Evolutionary conservation across 2,329 filamentous ascomycete species (phyloP), one percentile per base, ranked within the genome.

Genomic region (Ophiostoma angusticollis): DNA sequence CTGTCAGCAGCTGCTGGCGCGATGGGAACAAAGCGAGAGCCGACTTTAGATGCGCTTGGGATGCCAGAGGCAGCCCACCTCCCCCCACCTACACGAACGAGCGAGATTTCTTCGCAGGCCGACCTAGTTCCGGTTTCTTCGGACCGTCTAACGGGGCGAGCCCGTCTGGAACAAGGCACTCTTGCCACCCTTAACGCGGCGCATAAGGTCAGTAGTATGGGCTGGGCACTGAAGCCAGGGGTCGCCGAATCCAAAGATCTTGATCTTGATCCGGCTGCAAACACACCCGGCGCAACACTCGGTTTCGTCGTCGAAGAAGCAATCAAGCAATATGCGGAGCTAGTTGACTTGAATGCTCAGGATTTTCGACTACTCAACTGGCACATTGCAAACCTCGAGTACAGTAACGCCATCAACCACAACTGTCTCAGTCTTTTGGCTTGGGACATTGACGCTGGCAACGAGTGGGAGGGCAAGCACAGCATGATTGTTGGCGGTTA

Each of bases 361-460:
- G 91, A 98, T 52, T 79, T 93, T 58, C 76, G 91, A 32, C 67
- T 98, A 13, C 71, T 96, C 52, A 98, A 95, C 54, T 98, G 91
- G 91, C 93, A 98, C 58, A 82, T 95, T 57, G 93, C 93, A 47
- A 98, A 98, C 54, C 70, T 98, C 12, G 91, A 98, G 58, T 98
- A 98, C 55, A 93, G 89, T 46, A 98, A 96, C 57, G 91, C 91
- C 2, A 84, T 79, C 2, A 93, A 86, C 48, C 77, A 94, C 39
- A 79, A 82, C 47, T 80, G 82, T 46, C 72, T 98, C 14, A 96
- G 89, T 57, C 72, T 98, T 12, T 77, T 80, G 7, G 80, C 87
- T 0, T 96, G 93, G 84, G 93, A 98, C 58, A 86, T 98, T 52
- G 93, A 98, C 54, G 86, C 87, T 35, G 91, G 91, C 1, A 95